Percentiles rank a stretch among this genome's conserved stretches.
Conservation (phyloP, 257 asterid species). For the Cynanchum wilfordii region DNA sequence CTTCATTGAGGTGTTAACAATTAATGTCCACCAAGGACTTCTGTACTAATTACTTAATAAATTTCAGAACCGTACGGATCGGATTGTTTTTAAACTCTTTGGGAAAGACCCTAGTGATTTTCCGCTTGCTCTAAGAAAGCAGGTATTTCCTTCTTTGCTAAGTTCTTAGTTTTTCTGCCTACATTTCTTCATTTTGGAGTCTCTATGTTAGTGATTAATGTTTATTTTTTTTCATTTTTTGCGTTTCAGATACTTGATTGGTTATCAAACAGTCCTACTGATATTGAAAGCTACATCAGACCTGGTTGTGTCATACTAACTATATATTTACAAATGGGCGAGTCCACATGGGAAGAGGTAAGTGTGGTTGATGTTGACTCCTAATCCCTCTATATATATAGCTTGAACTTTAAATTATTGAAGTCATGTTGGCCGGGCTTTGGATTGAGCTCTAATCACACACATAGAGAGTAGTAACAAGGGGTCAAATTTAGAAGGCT, state of each 20-base stretch:
- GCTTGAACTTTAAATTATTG: not conserved
- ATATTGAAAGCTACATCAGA: conserved; percentile 86
- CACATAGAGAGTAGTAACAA: not conserved
- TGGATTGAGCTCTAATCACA: conserved; percentile 6
- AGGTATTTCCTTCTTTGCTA: conserved; percentile 42
- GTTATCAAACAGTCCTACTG: conserved; percentile 88
- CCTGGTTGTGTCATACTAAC: conserved; percentile 92
- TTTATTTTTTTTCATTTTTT: not conserved
- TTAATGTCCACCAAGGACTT: not conserved
- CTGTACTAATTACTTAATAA: conserved; percentile 18
- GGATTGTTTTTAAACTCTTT: conserved; percentile 78
- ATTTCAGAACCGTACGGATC: conserved; percentile 73
- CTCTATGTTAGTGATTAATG: not conserved
- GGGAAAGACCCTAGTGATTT: conserved; percentile 80
- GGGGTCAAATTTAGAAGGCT: not conserved
- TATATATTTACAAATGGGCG: conserved; percentile 72
- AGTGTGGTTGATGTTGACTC: conserved; percentile 6
- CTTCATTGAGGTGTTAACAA: not conserved
- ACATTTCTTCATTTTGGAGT: not conserved
- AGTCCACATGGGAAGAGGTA: conserved; percentile 78
- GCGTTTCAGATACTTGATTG: conserved; percentile 81
- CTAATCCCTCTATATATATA: not conserved
- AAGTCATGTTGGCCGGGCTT: not conserved
- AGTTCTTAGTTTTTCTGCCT: conserved; percentile 9
- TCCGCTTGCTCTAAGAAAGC: conserved; percentile 64